These are phyloP conservation scores for Hypoxylon sp. DNA, from an alignment of 2,329 filamentous ascomycete genomes.

Conservation along the genomic window DNA sequence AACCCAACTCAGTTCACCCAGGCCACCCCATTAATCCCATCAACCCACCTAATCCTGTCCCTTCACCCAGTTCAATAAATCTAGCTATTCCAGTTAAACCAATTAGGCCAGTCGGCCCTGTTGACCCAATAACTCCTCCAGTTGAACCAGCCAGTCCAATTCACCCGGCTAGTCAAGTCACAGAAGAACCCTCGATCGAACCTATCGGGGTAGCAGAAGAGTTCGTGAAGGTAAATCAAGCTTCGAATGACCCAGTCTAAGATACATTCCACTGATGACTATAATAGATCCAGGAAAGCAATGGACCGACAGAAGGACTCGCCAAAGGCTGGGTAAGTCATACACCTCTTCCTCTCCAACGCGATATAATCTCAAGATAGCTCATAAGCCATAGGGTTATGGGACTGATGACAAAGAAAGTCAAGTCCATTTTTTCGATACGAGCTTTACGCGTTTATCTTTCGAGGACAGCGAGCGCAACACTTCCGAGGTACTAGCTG, in stretches of 20 bases:
- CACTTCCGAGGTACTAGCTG: conserved; percentile 29
- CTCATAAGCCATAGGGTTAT: conserved; percentile 27
- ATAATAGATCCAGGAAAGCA: conserved; percentile 17
- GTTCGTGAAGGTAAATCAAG: conserved; percentile 23
- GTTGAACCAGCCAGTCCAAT: conserved; percentile 8
- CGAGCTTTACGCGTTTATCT: conserved; percentile 28
- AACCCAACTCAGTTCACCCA: conserved; percentile 7
- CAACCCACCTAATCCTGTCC: neutral
- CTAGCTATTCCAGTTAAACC: conserved; percentile 1
- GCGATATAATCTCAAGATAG: conserved; percentile 1
- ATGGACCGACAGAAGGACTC: conserved; percentile 16
- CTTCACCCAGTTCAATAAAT: neutral
- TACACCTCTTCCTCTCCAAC: neutral
- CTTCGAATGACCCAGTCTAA: neutral
- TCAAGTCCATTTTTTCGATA: conserved; percentile 29
- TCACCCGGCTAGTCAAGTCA: neutral
- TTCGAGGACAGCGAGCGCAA: conserved; percentile 30
- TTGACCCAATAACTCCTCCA: conserved; percentile 1
- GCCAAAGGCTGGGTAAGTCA: conserved; percentile 30
- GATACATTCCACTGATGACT: conserved; percentile 11
- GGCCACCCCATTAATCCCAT: conserved; percentile 5
- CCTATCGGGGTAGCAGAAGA: conserved; percentile 26
- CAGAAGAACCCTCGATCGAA: conserved; percentile 14
- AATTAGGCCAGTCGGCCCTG: neutral
- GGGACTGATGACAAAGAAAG: conserved; percentile 33